Conservation (phyloP, 2,329 filamentous ascomycete genomes). For the Fusarium incarnatum region DNA sequence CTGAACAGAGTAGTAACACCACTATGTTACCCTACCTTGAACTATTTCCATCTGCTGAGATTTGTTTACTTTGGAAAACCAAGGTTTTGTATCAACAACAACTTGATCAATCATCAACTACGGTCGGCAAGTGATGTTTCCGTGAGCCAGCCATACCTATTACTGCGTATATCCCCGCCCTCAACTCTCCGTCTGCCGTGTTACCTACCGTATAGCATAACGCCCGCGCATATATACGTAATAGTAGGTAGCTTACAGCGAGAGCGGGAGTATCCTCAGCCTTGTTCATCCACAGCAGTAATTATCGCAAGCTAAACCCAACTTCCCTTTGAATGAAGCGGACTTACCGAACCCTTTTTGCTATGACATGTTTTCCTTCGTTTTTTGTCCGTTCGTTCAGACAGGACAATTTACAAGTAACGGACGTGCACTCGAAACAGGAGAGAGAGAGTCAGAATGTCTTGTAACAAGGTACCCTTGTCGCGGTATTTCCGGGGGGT, state of each 20-base stretch:
- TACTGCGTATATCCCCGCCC: slow-evolving; percentile 18
- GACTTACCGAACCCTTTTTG: slow-evolving; percentile 28
- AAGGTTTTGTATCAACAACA: not conserved
- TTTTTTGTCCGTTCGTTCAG: slow-evolving; percentile 1
- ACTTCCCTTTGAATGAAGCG: slow-evolving; percentile 18
- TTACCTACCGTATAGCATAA: not conserved
- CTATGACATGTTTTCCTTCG: slow-evolving; percentile 2
- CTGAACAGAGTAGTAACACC: too few species aligned
- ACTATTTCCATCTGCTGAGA: not conserved
- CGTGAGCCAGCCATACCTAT: not conserved
- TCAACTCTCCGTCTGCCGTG: slow-evolving; percentile 31
- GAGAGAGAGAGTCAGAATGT: slow-evolving; percentile 5
- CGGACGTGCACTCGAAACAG: slow-evolving; percentile 30
- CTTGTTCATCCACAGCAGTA: slow-evolving; percentile 1
- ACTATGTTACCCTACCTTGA: slow-evolving; percentile 1
- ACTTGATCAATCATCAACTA: not conserved
- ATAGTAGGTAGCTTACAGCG: not conserved
- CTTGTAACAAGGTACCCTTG: slow-evolving; percentile 35
- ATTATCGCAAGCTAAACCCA: slow-evolving; percentile 14
- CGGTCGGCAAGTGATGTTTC: not conserved
- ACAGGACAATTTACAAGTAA: slow-evolving; percentile 16
- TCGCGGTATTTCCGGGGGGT: slow-evolving; percentile 44
- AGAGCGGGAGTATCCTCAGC: slow-evolving; percentile 12
- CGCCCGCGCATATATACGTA: not conserved
- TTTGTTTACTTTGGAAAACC: slow-evolving; percentile 4